These are phyloP conservation scores for Diaporthe destruens DNA, from an alignment of 2,329 filamentous ascomycete species.

Conservation along the genomic window DNA sequence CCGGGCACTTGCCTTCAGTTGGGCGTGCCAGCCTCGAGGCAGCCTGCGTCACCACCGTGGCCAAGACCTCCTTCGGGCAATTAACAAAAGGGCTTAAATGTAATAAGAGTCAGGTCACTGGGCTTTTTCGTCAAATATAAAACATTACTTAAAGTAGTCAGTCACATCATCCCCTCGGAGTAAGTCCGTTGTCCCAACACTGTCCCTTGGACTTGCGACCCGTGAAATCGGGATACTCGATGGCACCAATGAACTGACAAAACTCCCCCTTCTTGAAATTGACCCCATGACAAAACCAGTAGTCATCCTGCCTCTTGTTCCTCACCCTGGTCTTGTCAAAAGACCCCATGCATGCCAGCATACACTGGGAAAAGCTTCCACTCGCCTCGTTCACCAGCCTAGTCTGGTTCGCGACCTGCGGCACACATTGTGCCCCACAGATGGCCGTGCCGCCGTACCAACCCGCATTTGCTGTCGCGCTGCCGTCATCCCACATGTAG, in stretches of 20 bases:
- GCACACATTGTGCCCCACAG: conserved; percentile 7
- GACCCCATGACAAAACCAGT: conserved; percentile 31
- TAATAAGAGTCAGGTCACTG: no score
- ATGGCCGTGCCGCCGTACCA: conserved; percentile 8
- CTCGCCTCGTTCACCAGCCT: conserved; percentile 4
- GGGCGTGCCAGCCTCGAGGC: no score
- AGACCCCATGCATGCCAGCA: conserved; percentile 15
- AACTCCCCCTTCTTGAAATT: conserved; percentile 31
- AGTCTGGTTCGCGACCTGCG: conserved; percentile 12
- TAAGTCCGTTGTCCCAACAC: conserved; percentile 30
- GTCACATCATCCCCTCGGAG: background rate
- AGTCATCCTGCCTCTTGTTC: background rate
- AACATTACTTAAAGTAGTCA: no score
- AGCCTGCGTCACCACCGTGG: no score
- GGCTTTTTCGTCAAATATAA: no score
- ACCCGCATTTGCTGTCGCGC: background rate
- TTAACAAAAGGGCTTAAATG: no score
- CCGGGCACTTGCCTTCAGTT: no score
- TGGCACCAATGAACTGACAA: conserved; percentile 23
- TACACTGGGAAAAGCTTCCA: conserved; percentile 26
- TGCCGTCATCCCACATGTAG: conserved; percentile 20
- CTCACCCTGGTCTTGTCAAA: conserved; percentile 13
- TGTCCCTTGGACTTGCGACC: background rate
- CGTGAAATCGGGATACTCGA: background rate
- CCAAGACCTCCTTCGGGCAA: no score